Conservation (phyloP, 257 asterid genomes). For the Solanum lycopersicoides region DNA sequence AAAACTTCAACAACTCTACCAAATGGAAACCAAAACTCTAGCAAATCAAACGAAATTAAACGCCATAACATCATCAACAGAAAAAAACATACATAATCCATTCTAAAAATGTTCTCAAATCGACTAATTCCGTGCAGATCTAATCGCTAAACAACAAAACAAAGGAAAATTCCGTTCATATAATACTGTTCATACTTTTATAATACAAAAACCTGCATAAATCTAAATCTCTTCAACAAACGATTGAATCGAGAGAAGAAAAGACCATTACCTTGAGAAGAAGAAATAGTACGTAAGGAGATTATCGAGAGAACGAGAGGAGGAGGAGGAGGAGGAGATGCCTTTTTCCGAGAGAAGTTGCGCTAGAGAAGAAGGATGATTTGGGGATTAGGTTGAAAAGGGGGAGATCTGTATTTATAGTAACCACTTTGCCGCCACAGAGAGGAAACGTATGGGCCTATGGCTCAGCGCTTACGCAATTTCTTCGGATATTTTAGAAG, state of each 20-base stretch:
- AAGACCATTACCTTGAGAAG: background rate
- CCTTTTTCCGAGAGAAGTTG: background rate
- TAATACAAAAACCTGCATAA: background rate
- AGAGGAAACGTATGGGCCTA: background rate
- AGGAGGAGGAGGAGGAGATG: background rate
- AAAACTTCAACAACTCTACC: background rate
- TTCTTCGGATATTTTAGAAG: background rate
- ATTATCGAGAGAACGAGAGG: background rate
- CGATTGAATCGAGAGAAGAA: background rate
- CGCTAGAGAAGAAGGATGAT: background rate
- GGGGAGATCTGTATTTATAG: background rate
- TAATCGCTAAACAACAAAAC: background rate
- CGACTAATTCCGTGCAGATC: background rate
- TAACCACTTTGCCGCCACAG: background rate
- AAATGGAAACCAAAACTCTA: background rate
- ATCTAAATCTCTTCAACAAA: background rate
- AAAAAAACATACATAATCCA: background rate
- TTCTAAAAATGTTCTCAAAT: background rate
- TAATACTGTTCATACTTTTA: background rate
- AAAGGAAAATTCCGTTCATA: no score
- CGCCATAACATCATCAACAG: background rate
- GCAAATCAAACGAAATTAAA: background rate
- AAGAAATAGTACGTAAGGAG: no score
- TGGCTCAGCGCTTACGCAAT: background rate
- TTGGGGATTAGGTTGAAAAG: background rate